phyloP scores from a whole-genome alignment of 495 filamentous ascomycete species.

The Aspergillus steynii region DNA sequence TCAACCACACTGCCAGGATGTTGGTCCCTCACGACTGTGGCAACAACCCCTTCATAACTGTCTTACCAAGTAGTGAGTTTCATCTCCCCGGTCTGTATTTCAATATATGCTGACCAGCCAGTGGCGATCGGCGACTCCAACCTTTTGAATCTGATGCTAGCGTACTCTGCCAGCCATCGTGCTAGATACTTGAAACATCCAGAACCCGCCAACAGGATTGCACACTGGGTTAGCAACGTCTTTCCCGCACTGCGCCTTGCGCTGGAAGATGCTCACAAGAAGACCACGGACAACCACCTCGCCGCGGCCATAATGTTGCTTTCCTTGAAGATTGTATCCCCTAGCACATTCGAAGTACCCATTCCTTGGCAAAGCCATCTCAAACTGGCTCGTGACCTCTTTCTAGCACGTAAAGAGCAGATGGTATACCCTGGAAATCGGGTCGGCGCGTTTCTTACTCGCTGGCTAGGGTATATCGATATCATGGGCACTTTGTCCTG shows the following conservation, averaged over 20 bases:
- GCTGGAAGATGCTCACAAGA: conserved; percentile 54
- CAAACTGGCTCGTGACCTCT: conserved; percentile 72
- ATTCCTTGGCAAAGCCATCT: conserved; percentile 78
- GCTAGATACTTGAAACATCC: conserved; percentile 72
- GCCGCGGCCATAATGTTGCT: conserved; percentile 86
- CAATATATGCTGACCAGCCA: conserved; percentile 21
- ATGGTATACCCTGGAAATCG: conserved; percentile 57
- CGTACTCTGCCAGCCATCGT: conserved; percentile 81
- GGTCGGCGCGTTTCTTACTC: conserved; percentile 75
- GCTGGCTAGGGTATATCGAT: conserved; percentile 87
- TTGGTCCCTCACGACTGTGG: conserved; percentile 75
- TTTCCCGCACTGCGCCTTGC: conserved; percentile 72
- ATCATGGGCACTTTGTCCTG: conserved; percentile 77
- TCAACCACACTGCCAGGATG: conserved; percentile 75
- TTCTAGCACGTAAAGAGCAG: conserved; percentile 62
- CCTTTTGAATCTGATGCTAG: conserved; percentile 74
- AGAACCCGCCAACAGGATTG: conserved; percentile 77
- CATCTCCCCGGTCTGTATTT: not conserved
- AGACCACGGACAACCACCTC: conserved; percentile 72
- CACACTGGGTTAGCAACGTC: conserved; percentile 74
- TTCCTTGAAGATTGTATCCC: conserved; percentile 83
- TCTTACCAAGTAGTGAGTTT: conserved; percentile 66
- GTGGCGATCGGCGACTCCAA: conserved; percentile 68
- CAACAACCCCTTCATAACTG: conserved; percentile 71
- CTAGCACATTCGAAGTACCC: conserved; percentile 73